phyloP scores from a whole-genome alignment of 768 basidiomycete species.

The Boletus insuetus region DNA sequence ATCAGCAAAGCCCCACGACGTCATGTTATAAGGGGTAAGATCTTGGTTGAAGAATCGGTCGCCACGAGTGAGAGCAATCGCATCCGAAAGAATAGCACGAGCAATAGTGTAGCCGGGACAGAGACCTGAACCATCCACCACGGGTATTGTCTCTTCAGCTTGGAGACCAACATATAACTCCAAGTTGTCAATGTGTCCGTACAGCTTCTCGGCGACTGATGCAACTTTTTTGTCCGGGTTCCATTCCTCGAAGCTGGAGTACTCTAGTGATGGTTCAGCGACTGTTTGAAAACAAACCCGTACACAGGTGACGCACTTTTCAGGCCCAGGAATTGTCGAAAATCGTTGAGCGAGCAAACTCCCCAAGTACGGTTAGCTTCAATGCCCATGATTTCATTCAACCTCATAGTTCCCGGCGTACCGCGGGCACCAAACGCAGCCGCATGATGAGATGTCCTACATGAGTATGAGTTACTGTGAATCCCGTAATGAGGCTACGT shows the following conservation, averaged over 20 bases:
- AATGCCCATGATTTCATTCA: conserved; percentile 85
- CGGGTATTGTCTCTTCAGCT: conserved; percentile 72
- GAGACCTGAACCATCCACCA: conserved; percentile 76
- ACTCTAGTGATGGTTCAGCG: conserved; percentile 42
- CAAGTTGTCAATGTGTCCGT: conserved; percentile 70
- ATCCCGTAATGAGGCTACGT: conserved; percentile 23
- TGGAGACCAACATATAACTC: conserved; percentile 82
- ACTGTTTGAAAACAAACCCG: background rate
- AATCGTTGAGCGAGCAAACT: conserved; percentile 81
- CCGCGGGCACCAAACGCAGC: conserved; percentile 73
- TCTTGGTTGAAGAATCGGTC: conserved; percentile 83
- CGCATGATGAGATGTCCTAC: conserved; percentile 69
- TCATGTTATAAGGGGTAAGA: conserved; percentile 76
- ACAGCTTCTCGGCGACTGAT: conserved; percentile 71
- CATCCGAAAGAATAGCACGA: conserved; percentile 82
- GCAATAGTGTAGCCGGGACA: conserved; percentile 87
- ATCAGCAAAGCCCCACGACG: conserved; percentile 82
- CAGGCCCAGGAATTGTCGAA: conserved; percentile 76
- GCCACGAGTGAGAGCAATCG: conserved; percentile 82
- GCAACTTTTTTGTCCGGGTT: conserved; percentile 71
- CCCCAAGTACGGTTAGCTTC: conserved; percentile 76
- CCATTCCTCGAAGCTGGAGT: conserved; percentile 74
- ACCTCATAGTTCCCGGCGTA: conserved; percentile 69
- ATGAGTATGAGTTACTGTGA: background rate
- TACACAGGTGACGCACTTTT: conserved; percentile 48